Base-by-base conservation (phyloP, 2,329 filamentous ascomycete genomes). In the Coniochaeta sp. region DNA sequence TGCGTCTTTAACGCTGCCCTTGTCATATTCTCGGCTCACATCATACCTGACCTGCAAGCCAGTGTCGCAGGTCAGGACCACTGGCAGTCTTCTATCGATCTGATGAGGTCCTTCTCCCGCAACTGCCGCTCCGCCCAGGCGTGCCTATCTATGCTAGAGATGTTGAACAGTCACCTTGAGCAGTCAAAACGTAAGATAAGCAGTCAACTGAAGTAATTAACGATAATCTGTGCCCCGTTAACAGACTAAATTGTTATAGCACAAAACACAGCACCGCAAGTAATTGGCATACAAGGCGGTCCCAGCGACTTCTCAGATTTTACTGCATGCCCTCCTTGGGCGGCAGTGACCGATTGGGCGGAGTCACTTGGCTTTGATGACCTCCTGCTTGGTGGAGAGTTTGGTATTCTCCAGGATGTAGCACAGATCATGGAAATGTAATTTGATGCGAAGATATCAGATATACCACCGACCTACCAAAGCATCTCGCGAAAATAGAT, bases 1-100 rank as follows among this genome's bases (percentile, higher is more conserved):
- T 60, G 36, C 9, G 36, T 60, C 40, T 57, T 60, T 28, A 60
- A 56, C 31, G 54, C 59, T 2, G 54, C 28, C 14, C 59, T 60
- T 1, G 59, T 58, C 16, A 26, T 60, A 11, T 60, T 60, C 43
- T 26, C 54, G 28, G 59, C 59, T 2, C 59, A 58, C 36, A 60
- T 56, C 5, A 43, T 60, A 14, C 38, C 59, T 14, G 40, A 2
- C n/a, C 55, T 60, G 40, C 54, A 47, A 22, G n/a, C 43, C 12
- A n/a, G 43, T 17, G 59, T 60, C 9, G 33, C 40, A 2, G 55
- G 57, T 8, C 22, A 43, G 3, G 9, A 3, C 16, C 55, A 58
- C n/a, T 60, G 59, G 59, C 26, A 47, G 16, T 36, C 38, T 6
- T 56, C 54, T n/a, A 58, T 60, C 16, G 54, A 58, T 2, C n/a